These are phyloP conservation scores for Phytophthora citricola DNA, from an alignment of 352 stramenopile species.

Conservation along the genomic window DNA sequence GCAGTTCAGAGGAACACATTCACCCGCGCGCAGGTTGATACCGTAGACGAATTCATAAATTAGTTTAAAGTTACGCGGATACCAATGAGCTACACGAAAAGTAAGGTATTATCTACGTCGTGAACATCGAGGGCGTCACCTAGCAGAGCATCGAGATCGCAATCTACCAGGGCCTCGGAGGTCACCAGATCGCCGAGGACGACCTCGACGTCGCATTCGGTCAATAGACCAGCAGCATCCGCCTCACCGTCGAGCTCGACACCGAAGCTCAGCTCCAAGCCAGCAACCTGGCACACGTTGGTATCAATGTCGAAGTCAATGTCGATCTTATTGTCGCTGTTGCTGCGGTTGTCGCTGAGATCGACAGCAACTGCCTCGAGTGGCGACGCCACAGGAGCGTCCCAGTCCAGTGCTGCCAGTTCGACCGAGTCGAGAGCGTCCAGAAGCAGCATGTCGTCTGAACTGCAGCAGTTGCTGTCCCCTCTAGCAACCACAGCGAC, in stretches of 20 bases:
- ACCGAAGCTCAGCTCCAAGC: background rate
- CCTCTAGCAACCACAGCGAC: background rate
- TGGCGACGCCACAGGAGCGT: background rate
- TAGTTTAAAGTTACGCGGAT: background rate
- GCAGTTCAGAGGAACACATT: background rate
- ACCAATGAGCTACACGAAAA: too few relatives aligned
- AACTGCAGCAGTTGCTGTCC: background rate
- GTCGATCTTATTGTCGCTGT: background rate
- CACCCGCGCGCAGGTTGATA: too few relatives aligned
- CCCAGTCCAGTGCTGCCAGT: conserved; percentile 27
- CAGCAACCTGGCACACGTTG: background rate
- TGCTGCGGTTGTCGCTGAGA: background rate
- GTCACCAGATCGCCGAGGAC: conserved; percentile 6
- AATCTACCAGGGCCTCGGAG: background rate
- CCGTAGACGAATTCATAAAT: background rate
- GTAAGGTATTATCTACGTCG: too few relatives aligned
- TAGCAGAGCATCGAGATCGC: background rate
- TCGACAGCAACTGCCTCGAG: background rate
- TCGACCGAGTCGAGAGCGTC: conserved; percentile 20
- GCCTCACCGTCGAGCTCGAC: background rate
- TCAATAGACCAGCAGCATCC: background rate
- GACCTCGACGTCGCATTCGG: conserved; percentile 9
- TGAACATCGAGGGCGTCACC: background rate
- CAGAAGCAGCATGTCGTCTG: conserved; percentile 15
- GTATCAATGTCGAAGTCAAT: background rate